phyloP scores from a whole-genome alignment of 192 early-diverging fungal genomes.

The Coemansia sp. region DNA sequence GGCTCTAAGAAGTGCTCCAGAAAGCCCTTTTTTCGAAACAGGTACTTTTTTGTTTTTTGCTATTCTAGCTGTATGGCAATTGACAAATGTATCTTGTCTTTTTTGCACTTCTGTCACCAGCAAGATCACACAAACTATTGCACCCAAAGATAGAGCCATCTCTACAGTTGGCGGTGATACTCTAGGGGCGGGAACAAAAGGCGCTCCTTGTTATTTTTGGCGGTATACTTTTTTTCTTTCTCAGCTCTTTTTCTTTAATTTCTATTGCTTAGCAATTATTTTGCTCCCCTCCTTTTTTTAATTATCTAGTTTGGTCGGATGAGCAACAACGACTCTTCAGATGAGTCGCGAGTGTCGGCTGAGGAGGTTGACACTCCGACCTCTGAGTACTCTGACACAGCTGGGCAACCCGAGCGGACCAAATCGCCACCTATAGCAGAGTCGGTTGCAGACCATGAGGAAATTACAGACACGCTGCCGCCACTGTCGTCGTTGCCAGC shows the following conservation, averaged over 20 bases:
- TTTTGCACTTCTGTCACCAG: too few relatives aligned
- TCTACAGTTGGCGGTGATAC: too few relatives aligned
- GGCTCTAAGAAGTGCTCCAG: neutral
- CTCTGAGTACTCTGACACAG: constrained; percentile 15
- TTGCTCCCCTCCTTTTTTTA: neutral
- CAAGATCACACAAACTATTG: too few relatives aligned
- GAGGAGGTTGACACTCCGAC: constrained; percentile 3
- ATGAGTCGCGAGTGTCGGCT: neutral
- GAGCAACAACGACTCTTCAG: constrained; percentile 2
- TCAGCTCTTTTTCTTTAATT: neutral
- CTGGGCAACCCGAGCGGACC: neutral
- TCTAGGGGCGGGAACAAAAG: too few relatives aligned
- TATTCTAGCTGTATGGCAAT: too few relatives aligned
- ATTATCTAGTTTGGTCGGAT: neutral
- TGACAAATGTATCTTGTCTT: too few relatives aligned
- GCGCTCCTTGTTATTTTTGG: neutral
- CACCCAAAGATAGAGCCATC: too few relatives aligned
- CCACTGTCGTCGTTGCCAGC: too few relatives aligned
- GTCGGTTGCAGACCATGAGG: neutral
- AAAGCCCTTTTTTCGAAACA: too few relatives aligned
- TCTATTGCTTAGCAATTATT: neutral
- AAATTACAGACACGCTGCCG: neutral
- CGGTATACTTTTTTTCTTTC: neutral
- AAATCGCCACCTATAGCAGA: neutral
- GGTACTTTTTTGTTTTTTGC: too few relatives aligned